These are phyloP conservation scores for Cercospora brassicicola DNA, from an alignment of 2,329 filamentous ascomycete species.

Conservation along the genomic window DNA sequence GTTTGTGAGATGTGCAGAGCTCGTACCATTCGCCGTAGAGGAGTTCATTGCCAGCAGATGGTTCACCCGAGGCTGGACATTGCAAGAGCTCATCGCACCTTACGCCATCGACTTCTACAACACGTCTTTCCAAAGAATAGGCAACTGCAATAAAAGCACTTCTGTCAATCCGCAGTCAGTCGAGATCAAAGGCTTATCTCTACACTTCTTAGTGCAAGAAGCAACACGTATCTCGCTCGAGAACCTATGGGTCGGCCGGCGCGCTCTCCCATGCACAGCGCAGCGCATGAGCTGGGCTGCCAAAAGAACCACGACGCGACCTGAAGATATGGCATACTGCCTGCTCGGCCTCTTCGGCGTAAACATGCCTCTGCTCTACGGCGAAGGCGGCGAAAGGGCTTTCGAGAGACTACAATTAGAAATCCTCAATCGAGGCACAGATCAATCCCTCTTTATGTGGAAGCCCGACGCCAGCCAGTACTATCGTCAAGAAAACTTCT, in stretches of 20 bases:
- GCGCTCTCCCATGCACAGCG: slow-evolving; percentile 11
- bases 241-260: neutral
- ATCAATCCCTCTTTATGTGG: slow-evolving; percentile 18
- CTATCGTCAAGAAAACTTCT: neutral
- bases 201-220: neutral
- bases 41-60: slow-evolving; percentile 1
- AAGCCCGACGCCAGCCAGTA: neutral
- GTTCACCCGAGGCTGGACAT: slow-evolving; percentile 14
- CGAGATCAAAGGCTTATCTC: neutral
- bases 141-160: neutral
- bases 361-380: slow-evolving; percentile 38
- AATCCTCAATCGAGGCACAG: slow-evolving; percentile 12
- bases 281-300: slow-evolving; percentile 27
- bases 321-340: slow-evolving; percentile 50
- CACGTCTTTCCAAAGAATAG: neutral
- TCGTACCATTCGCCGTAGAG: neutral
- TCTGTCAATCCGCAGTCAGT: neutral
- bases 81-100: slow-evolving; percentile 13
- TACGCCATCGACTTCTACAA: neutral
- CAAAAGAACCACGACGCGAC: slow-evolving; percentile 21
- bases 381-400: slow-evolving; percentile 18
- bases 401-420: slow-evolving; percentile 20
- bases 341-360: slow-evolving; percentile 50
- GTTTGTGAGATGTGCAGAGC: neutral
- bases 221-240: neutral